Evolutionary conservation across 2,329 filamentous ascomycete genomes (phyloP).

Genomic region (Ophiostoma perfectum): DNA sequence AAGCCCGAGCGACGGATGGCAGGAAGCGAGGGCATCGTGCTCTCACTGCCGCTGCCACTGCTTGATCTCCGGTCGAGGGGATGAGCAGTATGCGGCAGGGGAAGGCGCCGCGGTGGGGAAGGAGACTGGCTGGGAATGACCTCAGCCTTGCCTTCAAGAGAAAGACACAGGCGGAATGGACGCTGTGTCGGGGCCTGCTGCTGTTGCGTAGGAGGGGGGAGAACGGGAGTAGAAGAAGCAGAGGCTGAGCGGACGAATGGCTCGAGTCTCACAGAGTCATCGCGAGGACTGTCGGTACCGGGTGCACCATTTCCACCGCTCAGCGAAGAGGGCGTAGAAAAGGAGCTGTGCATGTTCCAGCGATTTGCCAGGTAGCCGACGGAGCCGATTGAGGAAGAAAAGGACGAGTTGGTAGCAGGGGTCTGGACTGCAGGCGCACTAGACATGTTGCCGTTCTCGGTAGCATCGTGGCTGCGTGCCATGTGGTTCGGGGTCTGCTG

Average conservation of each 20-base stretch:
- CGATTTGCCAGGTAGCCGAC: conserved; percentile 49
- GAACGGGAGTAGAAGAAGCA: conserved; percentile 31
- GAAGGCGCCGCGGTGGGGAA: conserved; percentile 59
- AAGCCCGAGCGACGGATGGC: conserved; percentile 49
- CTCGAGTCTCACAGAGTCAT: conserved; percentile 45
- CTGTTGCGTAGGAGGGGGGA: conserved; percentile 30
- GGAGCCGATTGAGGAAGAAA: conserved; percentile 32
- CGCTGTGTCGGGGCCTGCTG: conserved; percentile 27
- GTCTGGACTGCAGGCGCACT: background rate
- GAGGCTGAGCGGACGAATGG: conserved; percentile 38
- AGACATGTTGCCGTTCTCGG: background rate
- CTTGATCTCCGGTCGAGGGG: background rate
- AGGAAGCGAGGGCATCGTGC: conserved; percentile 42
- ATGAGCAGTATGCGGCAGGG: conserved; percentile 36
- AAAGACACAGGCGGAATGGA: conserved; percentile 70
- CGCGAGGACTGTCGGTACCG: conserved; percentile 23
- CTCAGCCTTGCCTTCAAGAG: conserved; percentile 85
- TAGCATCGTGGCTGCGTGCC: conserved; percentile 1
- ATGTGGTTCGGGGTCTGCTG: conserved; percentile 8
- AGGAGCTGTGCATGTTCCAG: conserved; percentile 50
- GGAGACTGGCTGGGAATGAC: conserved; percentile 64
- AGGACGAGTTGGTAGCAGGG: conserved; percentile 21
- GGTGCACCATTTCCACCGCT: conserved; percentile 31
- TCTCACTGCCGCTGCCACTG: conserved; percentile 28
- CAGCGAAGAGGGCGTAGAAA: conserved; percentile 45